These are phyloP conservation scores for Vanrija sp. DNA, from an alignment of 1,284 basidiomycete genomes.

Conservation along the genomic window DNA sequence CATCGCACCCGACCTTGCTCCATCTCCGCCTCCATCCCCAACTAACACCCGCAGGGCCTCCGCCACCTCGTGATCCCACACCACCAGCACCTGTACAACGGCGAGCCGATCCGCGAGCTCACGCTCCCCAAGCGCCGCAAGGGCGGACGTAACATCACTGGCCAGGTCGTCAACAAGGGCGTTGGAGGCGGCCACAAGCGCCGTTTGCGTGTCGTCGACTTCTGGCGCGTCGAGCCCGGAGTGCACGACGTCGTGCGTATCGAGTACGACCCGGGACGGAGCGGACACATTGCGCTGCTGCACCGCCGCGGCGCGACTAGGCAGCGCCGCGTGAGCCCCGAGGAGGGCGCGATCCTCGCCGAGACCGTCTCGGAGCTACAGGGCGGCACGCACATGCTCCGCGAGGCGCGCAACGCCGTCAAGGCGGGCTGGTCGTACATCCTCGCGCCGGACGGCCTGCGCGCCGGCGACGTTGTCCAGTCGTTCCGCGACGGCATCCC, in stretches of 20 bases:
- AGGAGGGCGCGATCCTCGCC: slow-evolving; percentile 29
- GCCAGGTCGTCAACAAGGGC: slow-evolving; percentile 81
- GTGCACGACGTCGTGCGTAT: slow-evolving; percentile 85
- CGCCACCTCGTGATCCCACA: slow-evolving; percentile 81
- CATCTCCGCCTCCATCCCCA: neutral
- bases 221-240: slow-evolving; percentile 69
- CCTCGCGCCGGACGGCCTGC: slow-evolving; percentile 81
- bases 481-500: slow-evolving; percentile 82
- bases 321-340: slow-evolving; percentile 30
- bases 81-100: slow-evolving; percentile 75
- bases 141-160: slow-evolving; percentile 78
- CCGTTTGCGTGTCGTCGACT: slow-evolving; percentile 84
- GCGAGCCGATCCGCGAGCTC: slow-evolving; percentile 74
- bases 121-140: slow-evolving; percentile 77
- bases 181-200: slow-evolving; percentile 88
- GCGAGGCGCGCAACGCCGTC: slow-evolving; percentile 29
- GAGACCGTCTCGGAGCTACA: slow-evolving; percentile 17
- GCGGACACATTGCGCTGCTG: slow-evolving; percentile 88
- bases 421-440: slow-evolving; percentile 67
- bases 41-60: slow-evolving; percentile 53
- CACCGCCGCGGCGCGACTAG: slow-evolving; percentile 29
- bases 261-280: slow-evolving; percentile 93
- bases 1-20: neutral
- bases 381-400: slow-evolving; percentile 10
- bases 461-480: slow-evolving; percentile 82